These are phyloP conservation scores for Plasmodium adleri DNA, from an alignment of 169 alveolate genomes.

Conservation along the genomic window DNA sequence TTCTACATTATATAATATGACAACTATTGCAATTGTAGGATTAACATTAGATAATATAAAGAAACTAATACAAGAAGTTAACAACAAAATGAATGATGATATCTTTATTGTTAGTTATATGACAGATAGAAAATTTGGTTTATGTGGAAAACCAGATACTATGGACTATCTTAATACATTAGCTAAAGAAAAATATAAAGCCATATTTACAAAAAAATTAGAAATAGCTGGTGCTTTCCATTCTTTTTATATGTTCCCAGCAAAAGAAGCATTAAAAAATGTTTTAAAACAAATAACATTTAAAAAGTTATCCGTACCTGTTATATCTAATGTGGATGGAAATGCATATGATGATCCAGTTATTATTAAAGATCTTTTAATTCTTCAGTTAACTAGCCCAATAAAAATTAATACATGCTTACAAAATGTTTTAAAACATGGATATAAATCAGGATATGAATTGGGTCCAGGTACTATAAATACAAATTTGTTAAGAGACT, in stretches of 20 bases:
- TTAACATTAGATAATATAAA: slow-evolving; percentile 67
- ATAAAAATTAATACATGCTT: slow-evolving; percentile 70
- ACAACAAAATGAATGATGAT: slow-evolving; percentile 55
- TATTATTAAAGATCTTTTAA: slow-evolving; percentile 71
- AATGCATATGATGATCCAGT: slow-evolving; percentile 78
- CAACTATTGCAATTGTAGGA: slow-evolving; percentile 81
- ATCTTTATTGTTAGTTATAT: slow-evolving; percentile 75
- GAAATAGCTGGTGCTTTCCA: slow-evolving; percentile 82
- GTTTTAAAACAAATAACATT: slow-evolving; percentile 46
- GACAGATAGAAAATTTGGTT: slow-evolving; percentile 73
- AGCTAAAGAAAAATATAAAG: slow-evolving; percentile 75
- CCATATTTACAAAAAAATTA: slow-evolving; percentile 62
- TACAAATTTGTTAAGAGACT: slow-evolving; percentile 72
- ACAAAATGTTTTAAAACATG: slow-evolving; percentile 61
- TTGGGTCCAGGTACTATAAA: slow-evolving; percentile 79
- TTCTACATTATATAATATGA: slow-evolving; percentile 59
- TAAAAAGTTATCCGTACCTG: slow-evolving; percentile 75
- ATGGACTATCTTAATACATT: slow-evolving; percentile 66
- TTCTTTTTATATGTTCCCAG: slow-evolving; percentile 78
- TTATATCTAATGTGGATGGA: slow-evolving; percentile 81
- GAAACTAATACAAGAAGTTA: slow-evolving; percentile 63
- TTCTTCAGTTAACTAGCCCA: slow-evolving; percentile 79
- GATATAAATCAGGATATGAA: slow-evolving; percentile 77
- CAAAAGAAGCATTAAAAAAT: slow-evolving; percentile 67
- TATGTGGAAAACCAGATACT: slow-evolving; percentile 70